Conservation (phyloP, 495 filamentous ascomycete species). For the Annulohypoxylon moriforme region DNA sequence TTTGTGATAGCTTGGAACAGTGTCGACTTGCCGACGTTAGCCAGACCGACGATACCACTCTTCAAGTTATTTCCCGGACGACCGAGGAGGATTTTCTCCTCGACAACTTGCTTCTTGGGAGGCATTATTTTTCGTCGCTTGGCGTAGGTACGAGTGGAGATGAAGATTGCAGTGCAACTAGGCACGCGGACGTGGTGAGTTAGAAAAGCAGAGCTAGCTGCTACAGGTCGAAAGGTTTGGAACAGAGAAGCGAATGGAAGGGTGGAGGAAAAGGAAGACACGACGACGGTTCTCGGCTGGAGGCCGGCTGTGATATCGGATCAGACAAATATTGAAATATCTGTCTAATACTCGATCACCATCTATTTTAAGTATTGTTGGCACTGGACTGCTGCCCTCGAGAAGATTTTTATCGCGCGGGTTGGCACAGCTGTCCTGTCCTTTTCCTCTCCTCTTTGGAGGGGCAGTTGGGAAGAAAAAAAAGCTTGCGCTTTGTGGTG, state of each 20-base stretch:
- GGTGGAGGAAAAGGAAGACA: constrained; percentile 59
- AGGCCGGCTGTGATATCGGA: constrained; percentile 42
- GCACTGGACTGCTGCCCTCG: constrained; percentile 39
- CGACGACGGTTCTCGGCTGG: constrained; percentile 54
- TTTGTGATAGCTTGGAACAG: constrained; percentile 99
- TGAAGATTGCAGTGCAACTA: constrained; percentile 58
- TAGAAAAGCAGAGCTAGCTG: constrained; percentile 71
- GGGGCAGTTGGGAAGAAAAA: constrained; percentile 34
- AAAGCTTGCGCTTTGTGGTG: constrained; percentile 40
- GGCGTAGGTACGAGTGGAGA: constrained; percentile 62
- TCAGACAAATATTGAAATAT: constrained; percentile 38
- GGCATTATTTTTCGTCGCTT: constrained; percentile 71
- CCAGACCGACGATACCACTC: constrained; percentile 99
- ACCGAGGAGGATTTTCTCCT: constrained; percentile 87
- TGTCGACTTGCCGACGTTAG: constrained; percentile 99
- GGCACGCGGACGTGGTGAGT: constrained; percentile 51
- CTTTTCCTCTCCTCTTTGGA: constrained; percentile 34
- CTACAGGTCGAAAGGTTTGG: constrained; percentile 62
- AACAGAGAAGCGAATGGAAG: constrained; percentile 66
- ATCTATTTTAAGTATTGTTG: constrained; percentile 25
- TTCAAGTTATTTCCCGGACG: constrained; percentile 98
- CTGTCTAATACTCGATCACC: constrained; percentile 31
- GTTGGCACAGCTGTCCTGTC: constrained; percentile 43
- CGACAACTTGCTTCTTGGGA: constrained; percentile 78
- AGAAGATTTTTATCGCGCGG: constrained; percentile 30